Percentiles rank a stretch among this genome's conserved stretches.
Conservation (phyloP, 2,329 filamentous ascomycete genomes). For the Paracamarosporium sp. region DNA sequence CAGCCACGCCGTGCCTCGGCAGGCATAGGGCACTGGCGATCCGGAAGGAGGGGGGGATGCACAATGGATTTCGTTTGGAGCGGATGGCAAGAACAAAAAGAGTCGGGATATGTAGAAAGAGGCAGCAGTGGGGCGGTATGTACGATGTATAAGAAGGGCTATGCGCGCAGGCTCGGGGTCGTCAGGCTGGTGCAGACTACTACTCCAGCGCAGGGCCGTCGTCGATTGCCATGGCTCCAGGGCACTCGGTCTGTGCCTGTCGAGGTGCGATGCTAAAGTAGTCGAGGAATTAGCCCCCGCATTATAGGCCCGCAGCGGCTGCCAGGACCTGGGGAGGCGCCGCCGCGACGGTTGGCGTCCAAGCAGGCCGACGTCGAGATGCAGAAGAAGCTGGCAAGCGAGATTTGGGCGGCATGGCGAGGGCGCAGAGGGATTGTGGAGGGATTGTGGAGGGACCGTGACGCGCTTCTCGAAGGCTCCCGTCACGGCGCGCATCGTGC, state of each 20-base stretch:
- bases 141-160: background rate
- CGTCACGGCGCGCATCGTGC: constrained; percentile 16
- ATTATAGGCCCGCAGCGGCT: constrained; percentile 38
- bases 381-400: constrained; percentile 22
- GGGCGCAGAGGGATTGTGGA: background rate
- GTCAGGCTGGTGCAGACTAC: constrained; percentile 27
- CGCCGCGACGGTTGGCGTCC: constrained; percentile 31
- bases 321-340: constrained; percentile 18
- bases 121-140: constrained; percentile 1
- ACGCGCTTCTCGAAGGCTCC: constrained; percentile 20
- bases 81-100: background rate
- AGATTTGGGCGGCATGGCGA: constrained; percentile 14
- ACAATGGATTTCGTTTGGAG: background rate
- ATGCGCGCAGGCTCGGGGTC: constrained; percentile 10
- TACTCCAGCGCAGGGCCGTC: constrained; percentile 9
- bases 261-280: constrained; percentile 28
- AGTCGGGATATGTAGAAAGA: background rate
- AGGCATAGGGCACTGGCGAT: constrained; percentile 15
- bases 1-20: constrained; percentile 12
- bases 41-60: background rate
- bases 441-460: background rate
- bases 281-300: constrained; percentile 35
- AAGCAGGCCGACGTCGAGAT: constrained; percentile 23
- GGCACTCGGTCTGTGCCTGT: background rate
- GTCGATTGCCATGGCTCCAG: constrained; percentile 15